phyloP scores from a whole-genome alignment of 345 rosid genomes.

The Acer campestre region DNA sequence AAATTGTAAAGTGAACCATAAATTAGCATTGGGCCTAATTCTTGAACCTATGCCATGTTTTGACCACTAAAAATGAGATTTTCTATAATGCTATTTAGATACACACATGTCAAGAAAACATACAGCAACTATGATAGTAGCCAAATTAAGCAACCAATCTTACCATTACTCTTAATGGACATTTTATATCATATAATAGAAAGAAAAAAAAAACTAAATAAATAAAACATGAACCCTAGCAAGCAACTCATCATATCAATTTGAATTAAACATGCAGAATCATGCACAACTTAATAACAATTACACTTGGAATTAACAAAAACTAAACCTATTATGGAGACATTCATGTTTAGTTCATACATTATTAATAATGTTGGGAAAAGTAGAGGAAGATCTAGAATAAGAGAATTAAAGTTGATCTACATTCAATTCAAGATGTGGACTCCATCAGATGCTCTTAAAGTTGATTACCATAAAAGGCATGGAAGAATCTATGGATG shows the following conservation, averaged over 20 bases:
- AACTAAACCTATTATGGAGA: neutral
- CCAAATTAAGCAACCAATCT: too few species aligned
- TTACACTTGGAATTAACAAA: neutral
- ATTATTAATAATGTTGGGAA: neutral
- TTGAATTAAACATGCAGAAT: neutral
- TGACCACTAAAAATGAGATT: too few species aligned
- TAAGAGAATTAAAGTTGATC: neutral
- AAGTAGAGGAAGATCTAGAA: neutral
- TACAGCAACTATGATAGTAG: too few species aligned
- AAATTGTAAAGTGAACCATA: too few species aligned
- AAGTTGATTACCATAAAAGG: slow-evolving; percentile 64
- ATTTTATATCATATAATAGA: neutral
- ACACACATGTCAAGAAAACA: too few species aligned
- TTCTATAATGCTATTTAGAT: too few species aligned
- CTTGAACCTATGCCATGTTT: too few species aligned
- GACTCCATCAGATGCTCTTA: slow-evolving; percentile 79
- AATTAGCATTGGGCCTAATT: too few species aligned
- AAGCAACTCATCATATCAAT: neutral
- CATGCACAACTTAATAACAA: neutral
- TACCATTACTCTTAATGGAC: neutral
- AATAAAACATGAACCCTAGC: neutral
- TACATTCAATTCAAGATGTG: slow-evolving; percentile 40
- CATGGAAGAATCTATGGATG: slow-evolving; percentile 71
- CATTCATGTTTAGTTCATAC: neutral
- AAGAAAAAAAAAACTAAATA: neutral